phyloP scores from a whole-genome alignment of 2,329 filamentous ascomycete species.

The Venturiaceae sp. region DNA sequence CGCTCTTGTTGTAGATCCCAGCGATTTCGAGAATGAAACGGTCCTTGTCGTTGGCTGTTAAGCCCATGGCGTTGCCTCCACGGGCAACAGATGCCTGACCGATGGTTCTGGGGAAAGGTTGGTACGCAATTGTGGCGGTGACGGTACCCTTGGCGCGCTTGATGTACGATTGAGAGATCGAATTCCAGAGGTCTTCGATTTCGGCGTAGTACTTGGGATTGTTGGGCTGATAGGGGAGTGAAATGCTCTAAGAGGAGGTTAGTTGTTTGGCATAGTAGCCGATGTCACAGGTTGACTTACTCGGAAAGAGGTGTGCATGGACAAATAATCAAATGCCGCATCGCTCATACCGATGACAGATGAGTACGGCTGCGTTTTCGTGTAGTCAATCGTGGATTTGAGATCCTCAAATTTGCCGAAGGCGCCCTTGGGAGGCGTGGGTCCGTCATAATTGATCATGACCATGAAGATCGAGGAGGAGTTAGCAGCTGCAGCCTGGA shows the following conservation, averaged over 20 bases:
- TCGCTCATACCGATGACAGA: conserved; percentile 39
- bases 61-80: conserved; percentile 8
- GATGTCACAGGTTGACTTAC: conserved; percentile 20
- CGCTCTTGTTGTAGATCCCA: conserved; percentile 14
- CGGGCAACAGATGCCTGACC: conserved; percentile 1
- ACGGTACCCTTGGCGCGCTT: conserved; percentile 14
- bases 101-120: conserved; percentile 20
- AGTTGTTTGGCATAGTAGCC: conserved; percentile 23
- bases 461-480: conserved; percentile 15
- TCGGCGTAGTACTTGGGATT: conserved; percentile 23
- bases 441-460: conserved; percentile 26
- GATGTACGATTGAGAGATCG: conserved; percentile 18
- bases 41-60: conserved; percentile 8
- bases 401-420: conserved; percentile 26
- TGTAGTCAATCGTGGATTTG: conserved; percentile 13
- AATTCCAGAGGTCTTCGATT: conserved; percentile 20
- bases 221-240: conserved; percentile 16
- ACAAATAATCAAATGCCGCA: conserved; percentile 9
- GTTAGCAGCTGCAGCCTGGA: conserved; percentile 27
- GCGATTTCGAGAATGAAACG: conserved; percentile 14
- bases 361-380: conserved; percentile 36
- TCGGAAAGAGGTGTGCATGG: conserved; percentile 16
- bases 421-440: conserved; percentile 19
- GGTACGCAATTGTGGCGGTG: conserved; percentile 22
- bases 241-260: conserved; percentile 18